These are phyloP conservation scores for Kluyveromyces lactis DNA, from an alignment of 805 yeast species.

Conservation along the genomic window DNA sequence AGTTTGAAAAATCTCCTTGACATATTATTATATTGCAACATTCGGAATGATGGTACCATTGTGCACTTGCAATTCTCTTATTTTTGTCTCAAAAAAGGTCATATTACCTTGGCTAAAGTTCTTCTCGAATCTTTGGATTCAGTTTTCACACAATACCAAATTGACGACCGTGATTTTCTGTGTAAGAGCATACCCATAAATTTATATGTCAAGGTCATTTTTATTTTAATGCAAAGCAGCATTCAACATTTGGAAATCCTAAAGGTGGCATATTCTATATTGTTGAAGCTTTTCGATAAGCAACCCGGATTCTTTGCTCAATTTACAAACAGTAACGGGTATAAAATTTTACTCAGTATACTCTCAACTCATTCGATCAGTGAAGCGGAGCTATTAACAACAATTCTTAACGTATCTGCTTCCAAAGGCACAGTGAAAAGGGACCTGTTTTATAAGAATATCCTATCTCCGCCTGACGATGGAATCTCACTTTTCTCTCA, in stretches of 20 bases:
- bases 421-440: background rate
- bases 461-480: background rate
- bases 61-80: background rate
- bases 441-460: background rate
- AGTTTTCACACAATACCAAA: background rate
- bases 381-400: background rate
- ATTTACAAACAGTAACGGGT: constrained; percentile 44
- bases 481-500: background rate
- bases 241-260: constrained; percentile 42
- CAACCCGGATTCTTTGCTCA: constrained; percentile 36
- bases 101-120: background rate
- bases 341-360: constrained; percentile 47
- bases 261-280: constrained; percentile 13
- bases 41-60: background rate
- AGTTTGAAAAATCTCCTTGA: background rate
- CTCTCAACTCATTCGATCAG: constrained; percentile 36
- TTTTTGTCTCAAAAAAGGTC: background rate
- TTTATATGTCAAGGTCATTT: constrained; percentile 7
- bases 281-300: constrained; percentile 25
- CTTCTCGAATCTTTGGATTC: background rate
- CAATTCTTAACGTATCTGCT: background rate
- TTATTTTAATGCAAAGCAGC: constrained; percentile 42
- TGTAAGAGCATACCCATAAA: background rate
- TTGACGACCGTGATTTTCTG: background rate
- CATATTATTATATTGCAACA: background rate